Base-by-base conservation (phyloP, 2,329 filamentous ascomycete genomes). In the Eurotiales sp. region DNA sequence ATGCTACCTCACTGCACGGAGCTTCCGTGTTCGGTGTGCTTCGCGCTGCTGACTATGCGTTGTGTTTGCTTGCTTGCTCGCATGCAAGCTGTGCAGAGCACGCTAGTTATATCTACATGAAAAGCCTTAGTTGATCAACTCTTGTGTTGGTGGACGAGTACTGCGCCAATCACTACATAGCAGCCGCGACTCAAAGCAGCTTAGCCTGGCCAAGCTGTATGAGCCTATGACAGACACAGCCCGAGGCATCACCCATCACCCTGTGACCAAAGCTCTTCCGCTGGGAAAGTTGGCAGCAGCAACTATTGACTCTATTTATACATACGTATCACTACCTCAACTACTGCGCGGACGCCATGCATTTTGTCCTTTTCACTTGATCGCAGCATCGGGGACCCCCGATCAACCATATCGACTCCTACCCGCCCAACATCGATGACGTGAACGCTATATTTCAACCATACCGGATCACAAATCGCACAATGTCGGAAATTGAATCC, bases 401-500 rank as follows among this genome's bases (percentile, higher is more conserved):
- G 3, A 3, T 8, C 8, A 23, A 17, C 37, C n/a, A 21, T n/a
- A n/a, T 17, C 17, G 3, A 41, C 21, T 14, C 39, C 8, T n/a
- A n/a, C 15, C 6, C 12, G 15, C 17, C 25, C 19, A 32, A 34
- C 46, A 39, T n/a, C n/a, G 39, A 42, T 45, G 30, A 32, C 21
- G 29, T 43, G 11, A 23, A 32, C 8, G 14, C 14, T 34, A 12
- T 36, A 36, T 36, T n/a, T 36, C 34, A 36, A 36, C 34, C 34
- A 36, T 17, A 36, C 19, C 34, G 15, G 29, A 43, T 27, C 11
- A 15, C 19, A 54, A 21, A 43, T 27, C 11, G 19, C 19, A 54
- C 47, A 54, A 60, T 65, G 59, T 61, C 64, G 56, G 68, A 66
- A 56, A 51, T 58, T 53, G 59, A 62, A 43, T 46, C 57, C 42